Base-by-base conservation (phyloP, 2,329 filamentous ascomycete genomes). In the Corynespora cassiicola region DNA sequence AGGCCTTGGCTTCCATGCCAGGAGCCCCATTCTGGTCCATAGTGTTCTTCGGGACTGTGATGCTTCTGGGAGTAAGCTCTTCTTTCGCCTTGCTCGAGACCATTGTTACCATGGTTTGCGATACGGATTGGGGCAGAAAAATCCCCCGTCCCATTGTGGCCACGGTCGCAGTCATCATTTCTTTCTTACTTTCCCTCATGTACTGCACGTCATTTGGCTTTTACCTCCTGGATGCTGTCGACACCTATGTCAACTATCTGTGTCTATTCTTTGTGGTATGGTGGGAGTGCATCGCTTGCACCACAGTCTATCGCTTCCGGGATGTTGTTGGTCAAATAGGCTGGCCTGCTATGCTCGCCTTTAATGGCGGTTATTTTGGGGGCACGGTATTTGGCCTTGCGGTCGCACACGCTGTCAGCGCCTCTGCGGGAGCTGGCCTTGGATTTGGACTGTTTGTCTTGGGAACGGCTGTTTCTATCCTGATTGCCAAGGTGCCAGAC, bases 1-100 rank as follows among this genome's bases (percentile, higher is more conserved):
- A 72, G 7, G 78, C 78, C 7, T 71, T 81, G 2, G 62, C 73
- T 1, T 69, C 78, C 36, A 77, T 81, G 71, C 77, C 77, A 0
- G 77, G 70, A 0, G 64, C 77, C 2, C 77, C 78, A 19, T 78
- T 77, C 44, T 81, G 76, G 75, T 74, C 76, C 0, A 66, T 79
- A 12, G 59, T 75, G 2, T 61, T 80, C 7, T 81, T 81, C 56
- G 76, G 80, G 44, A 80, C 77, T 0, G 66, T 80, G 7, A 73
- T 79, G 45, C 71, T 80, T 1, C 69, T 80, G 0, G 77, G 78
- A 0, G 77, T 78, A 47, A 78, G 74, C 36, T 80, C 77, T 0
- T 73, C 77, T 0, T 80, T 79, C 42, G 77, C 75, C 24, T 77
- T 80, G 75, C 61, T 80, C 3, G 77, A 81, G 45, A 75, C 75